phyloP scores from a whole-genome alignment of 2,329 filamentous ascomycete genomes.

The Ascochyta viciae-villosae region DNA sequence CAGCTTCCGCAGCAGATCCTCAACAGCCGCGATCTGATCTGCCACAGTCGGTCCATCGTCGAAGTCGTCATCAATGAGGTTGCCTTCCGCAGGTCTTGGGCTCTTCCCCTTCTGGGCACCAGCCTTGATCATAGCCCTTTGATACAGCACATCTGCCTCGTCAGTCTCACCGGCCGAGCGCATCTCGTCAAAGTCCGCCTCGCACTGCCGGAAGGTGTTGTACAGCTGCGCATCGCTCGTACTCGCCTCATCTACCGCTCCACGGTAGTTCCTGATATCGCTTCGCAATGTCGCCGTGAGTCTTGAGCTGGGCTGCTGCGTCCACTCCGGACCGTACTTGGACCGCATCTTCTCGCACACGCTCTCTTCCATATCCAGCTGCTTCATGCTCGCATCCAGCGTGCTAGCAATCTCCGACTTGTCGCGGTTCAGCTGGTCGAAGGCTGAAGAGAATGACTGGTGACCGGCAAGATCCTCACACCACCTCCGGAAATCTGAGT shows the following conservation, averaged over 20 bases:
- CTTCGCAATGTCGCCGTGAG: conserved; percentile 86
- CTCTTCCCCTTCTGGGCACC: conserved; percentile 68
- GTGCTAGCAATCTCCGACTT: conserved; percentile 76
- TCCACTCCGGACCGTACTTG: conserved; percentile 96
- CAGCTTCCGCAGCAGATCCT: conserved; percentile 88
- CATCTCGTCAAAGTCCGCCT: conserved; percentile 94
- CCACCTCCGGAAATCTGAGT: conserved; percentile 92
- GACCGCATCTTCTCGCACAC: conserved; percentile 99
- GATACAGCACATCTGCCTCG: conserved; percentile 87
- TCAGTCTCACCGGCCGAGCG: conserved; percentile 83
- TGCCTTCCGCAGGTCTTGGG: conserved; percentile 72
- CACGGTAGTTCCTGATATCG: conserved; percentile 86
- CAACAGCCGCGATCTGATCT: conserved; percentile 87
- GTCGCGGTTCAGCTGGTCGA: conserved; percentile 79
- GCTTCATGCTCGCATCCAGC: conserved; percentile 82
- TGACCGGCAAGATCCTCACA: conserved; percentile 91
- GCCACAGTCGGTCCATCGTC: conserved; percentile 81
- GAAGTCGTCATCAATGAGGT: conserved; percentile 90
- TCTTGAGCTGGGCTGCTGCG: conserved; percentile 90
- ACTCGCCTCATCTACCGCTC: conserved; percentile 87
- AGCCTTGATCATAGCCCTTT: conserved; percentile 81
- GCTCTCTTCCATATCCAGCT: conserved; percentile 95
- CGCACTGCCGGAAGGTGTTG: conserved; percentile 82
- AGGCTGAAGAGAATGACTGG: conserved; percentile 77
- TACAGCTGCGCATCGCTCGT: conserved; percentile 86